phyloP scores from a whole-genome alignment of 1,139 yeast genomes.

The Sugiyamaella xylanicola region DNA sequence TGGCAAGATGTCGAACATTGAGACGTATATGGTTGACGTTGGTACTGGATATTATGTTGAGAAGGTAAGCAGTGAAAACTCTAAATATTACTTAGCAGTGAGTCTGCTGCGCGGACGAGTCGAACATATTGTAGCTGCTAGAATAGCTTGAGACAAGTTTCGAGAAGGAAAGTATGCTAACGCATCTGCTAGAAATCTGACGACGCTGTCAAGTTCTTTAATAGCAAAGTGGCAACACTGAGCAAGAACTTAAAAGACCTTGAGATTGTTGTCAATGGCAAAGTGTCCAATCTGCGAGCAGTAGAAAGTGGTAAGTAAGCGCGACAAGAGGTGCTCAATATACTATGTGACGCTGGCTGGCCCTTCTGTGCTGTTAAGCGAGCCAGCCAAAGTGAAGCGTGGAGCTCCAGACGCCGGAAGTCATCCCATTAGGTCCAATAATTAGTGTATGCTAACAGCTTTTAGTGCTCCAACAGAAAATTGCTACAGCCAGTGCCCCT shows the following conservation, averaged over 20 bases:
- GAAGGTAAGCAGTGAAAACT: too few species aligned
- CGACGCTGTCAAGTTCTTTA: constrained; percentile 74
- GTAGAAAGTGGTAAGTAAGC: constrained; percentile 38
- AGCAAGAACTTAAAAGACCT: constrained; percentile 73
- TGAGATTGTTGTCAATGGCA: constrained; percentile 60
- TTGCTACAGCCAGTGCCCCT: constrained; percentile 8
- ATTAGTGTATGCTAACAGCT: background rate
- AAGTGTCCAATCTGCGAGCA: constrained; percentile 38
- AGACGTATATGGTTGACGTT: constrained; percentile 82
- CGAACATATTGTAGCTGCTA: constrained; percentile 12
- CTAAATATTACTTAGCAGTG: too few species aligned
- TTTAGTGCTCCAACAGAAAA: constrained; percentile 19
- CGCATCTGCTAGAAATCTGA: constrained; percentile 29
- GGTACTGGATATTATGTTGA: constrained; percentile 97
- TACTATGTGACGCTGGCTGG: background rate
- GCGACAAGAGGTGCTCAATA: too few species aligned
- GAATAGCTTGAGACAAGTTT: background rate
- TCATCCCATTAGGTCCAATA: background rate
- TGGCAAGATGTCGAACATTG: constrained; percentile 65
- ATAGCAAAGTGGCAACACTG: constrained; percentile 70
- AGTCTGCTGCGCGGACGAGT: too few species aligned
- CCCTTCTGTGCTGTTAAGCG: too few species aligned
- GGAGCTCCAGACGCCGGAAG: background rate
- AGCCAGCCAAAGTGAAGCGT: background rate
- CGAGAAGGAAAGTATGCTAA: background rate